These are phyloP conservation scores for Cyclotella baltica DNA, from an alignment of 108 stramenopile genomes.

Conservation along the genomic window DNA sequence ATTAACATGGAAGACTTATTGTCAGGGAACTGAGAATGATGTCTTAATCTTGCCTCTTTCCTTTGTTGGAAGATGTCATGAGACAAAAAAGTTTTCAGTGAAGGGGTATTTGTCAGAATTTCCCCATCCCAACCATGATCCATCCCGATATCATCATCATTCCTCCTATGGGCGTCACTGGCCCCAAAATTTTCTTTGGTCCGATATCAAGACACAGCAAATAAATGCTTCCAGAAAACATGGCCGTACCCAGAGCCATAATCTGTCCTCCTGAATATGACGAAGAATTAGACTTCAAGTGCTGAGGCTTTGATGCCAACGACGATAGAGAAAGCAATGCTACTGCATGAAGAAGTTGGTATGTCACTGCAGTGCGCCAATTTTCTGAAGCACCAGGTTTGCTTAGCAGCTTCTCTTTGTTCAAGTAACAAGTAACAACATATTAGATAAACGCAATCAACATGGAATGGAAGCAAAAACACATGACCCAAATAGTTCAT, in stretches of 20 bases:
- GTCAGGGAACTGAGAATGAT: too few relatives aligned
- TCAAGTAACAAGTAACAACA: neutral
- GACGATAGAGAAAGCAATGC: slow-evolving; percentile 77
- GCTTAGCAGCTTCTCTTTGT: slow-evolving; percentile 48
- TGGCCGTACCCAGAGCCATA: slow-evolving; percentile 66
- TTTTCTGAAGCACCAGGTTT: slow-evolving; percentile 58
- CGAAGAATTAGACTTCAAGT: slow-evolving; percentile 10
- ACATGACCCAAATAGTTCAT: neutral
- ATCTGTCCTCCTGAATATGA: slow-evolving; percentile 65
- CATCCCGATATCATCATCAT: slow-evolving; percentile 85
- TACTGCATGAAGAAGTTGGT: slow-evolving; percentile 85
- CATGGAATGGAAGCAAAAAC: neutral
- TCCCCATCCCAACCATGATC: slow-evolving; percentile 60
- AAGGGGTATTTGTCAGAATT: too few relatives aligned
- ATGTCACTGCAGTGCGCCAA: slow-evolving; percentile 84
- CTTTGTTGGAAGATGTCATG: too few relatives aligned
- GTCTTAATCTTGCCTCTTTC: too few relatives aligned
- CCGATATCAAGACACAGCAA: slow-evolving; percentile 72
- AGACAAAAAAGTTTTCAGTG: too few relatives aligned
- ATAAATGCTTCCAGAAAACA: slow-evolving; percentile 89
- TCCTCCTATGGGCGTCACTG: slow-evolving; percentile 91
- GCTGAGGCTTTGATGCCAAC: slow-evolving; percentile 27
- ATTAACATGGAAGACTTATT: too few relatives aligned
- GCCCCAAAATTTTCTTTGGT: slow-evolving; percentile 76
- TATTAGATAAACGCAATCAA: neutral